phyloP scores from a whole-genome alignment of 495 filamentous ascomycete genomes.

The Neurospora sp. region DNA sequence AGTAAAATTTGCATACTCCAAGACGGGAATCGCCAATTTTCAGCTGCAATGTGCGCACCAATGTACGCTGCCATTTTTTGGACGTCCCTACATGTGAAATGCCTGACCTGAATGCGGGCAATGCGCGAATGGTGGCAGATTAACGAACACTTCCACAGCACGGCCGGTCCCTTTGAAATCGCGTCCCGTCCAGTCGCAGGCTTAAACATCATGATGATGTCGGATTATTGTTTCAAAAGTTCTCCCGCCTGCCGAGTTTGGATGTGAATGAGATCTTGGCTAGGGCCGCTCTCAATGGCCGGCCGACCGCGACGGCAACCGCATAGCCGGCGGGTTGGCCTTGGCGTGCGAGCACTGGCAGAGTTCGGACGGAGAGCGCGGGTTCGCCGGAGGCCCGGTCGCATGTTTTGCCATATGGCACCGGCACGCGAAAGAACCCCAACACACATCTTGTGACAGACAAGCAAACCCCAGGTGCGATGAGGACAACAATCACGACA shows the following conservation, averaged over 20 bases:
- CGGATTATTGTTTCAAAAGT: not conserved
- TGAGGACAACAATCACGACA: not conserved
- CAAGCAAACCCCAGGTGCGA: not conserved
- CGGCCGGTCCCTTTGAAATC: not conserved
- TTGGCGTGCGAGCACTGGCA: not conserved
- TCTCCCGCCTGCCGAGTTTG: not conserved
- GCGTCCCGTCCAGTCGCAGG: not conserved
- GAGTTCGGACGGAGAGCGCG: not conserved
- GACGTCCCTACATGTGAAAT: not conserved
- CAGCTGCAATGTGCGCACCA: not conserved
- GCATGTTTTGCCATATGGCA: not conserved
- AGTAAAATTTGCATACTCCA: not conserved
- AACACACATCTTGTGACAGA: not conserved
- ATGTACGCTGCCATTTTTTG: not conserved
- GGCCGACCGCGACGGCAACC: not conserved
- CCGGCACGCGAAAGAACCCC: not conserved
- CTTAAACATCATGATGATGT: not conserved
- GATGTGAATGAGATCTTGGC: not conserved
- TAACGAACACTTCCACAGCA: not conserved
- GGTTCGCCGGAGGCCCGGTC: not conserved
- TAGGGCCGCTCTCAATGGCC: not conserved
- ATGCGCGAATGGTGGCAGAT: not conserved
- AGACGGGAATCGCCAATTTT: not conserved
- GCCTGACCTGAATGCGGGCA: not conserved
- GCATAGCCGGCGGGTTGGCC: not conserved